phyloP scores from a whole-genome alignment of 345 rosid species.

The Conringia planisiliqua region DNA sequence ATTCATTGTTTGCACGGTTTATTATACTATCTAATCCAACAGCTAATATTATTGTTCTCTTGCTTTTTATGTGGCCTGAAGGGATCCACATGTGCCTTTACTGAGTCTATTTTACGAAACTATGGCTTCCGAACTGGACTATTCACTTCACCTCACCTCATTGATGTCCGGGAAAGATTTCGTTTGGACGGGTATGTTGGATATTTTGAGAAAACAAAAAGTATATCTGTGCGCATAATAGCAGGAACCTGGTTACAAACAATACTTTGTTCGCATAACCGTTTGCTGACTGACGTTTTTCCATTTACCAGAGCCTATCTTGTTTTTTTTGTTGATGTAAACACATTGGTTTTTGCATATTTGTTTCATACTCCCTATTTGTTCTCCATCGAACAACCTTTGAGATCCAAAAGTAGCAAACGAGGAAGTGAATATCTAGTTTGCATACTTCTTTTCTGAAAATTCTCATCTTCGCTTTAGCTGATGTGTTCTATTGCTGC shows the following conservation, averaged over 20 bases:
- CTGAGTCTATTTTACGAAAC: constrained; percentile 80
- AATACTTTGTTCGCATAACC: not conserved
- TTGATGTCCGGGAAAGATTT: constrained; percentile 92
- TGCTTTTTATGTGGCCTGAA: constrained; percentile 20
- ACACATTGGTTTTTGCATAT: not conserved
- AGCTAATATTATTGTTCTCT: not conserved
- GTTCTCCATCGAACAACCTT: not conserved
- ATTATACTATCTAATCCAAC: not conserved
- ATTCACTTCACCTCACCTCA: constrained; percentile 96
- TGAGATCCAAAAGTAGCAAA: not conserved
- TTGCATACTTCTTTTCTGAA: not conserved
- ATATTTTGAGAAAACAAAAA: not conserved
- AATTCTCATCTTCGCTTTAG: constrained; percentile 10
- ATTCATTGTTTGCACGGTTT: not conserved
- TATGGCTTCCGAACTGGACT: constrained; percentile 93
- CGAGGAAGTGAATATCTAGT: not conserved
- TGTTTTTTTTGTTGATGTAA: not conserved
- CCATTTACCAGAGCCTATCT: not conserved
- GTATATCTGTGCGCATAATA: not conserved
- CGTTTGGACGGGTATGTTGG: constrained; percentile 70
- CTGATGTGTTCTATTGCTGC: constrained; percentile 36
- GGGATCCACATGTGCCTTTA: constrained; percentile 96
- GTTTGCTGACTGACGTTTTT: not conserved
- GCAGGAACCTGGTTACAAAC: not conserved
- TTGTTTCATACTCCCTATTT: not conserved